Conservation (phyloP, 1,284 basidiomycete genomes). For the Testicularia cyperi region DNA sequence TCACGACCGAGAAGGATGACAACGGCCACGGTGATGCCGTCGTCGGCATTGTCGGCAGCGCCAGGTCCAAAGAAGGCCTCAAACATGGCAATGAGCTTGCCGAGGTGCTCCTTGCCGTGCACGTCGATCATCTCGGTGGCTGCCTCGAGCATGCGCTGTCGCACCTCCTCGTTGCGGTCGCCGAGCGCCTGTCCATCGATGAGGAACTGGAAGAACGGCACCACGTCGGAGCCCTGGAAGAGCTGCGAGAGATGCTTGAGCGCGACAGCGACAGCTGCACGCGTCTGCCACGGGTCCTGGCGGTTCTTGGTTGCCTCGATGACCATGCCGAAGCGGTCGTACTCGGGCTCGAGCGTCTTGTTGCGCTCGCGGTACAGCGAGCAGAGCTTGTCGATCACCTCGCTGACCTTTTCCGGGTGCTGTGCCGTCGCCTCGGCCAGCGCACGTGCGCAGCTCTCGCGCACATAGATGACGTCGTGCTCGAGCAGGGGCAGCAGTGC, state of each 20-base stretch:
- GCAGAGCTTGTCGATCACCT: conserved; percentile 66
- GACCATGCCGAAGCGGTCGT: conserved; percentile 74
- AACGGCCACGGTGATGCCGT: conserved; percentile 79
- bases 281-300: conserved; percentile 85
- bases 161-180: conserved; percentile 79
- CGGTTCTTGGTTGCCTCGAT: conserved; percentile 85
- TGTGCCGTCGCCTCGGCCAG: conserved; percentile 76
- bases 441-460: conserved; percentile 72
- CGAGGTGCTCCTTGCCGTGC: conserved; percentile 74
- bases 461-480: conserved; percentile 79
- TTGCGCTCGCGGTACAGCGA: conserved; percentile 83
- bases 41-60: conserved; percentile 30
- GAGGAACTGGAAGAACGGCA: conserved; percentile 82
- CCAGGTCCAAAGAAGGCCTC: conserved; percentile 71
- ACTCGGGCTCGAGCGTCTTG: conserved; percentile 70
- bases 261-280: conserved; percentile 74
- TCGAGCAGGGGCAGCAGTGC: conserved; percentile 72
- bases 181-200: conserved; percentile 83
- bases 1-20: conserved; percentile 93
- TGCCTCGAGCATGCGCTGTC: conserved; percentile 82
- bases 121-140: conserved; percentile 80
- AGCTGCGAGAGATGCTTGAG: conserved; percentile 73
- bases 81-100: conserved; percentile 79
- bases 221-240: conserved; percentile 71
- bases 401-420: conserved; percentile 71